phyloP scores from a whole-genome alignment of 208 protist species.

The Crithidia expoeki region DNA sequence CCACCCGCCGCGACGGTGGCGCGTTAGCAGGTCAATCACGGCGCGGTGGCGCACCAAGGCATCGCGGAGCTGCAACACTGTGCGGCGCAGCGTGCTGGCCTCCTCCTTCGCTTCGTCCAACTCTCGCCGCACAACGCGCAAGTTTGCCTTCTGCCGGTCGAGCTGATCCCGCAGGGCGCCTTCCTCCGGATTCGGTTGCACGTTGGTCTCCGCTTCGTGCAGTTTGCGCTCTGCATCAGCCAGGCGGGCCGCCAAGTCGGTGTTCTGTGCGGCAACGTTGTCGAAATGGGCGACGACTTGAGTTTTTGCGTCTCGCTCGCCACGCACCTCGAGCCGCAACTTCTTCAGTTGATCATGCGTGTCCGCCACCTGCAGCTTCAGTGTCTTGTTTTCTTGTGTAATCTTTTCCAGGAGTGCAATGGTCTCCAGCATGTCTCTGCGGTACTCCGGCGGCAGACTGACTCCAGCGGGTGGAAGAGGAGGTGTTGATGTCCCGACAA shows the following conservation, averaged over 20 bases:
- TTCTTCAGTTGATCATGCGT: neutral
- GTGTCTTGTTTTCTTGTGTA: constrained; percentile 31
- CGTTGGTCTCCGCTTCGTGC: constrained; percentile 8
- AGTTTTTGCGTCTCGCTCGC: constrained; percentile 22
- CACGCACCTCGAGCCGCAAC: constrained; percentile 1
- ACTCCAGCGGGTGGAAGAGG: neutral
- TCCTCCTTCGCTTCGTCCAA: constrained; percentile 39
- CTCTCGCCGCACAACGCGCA: constrained; percentile 45
- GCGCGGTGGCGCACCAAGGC: constrained; percentile 51
- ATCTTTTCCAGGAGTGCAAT: constrained; percentile 29
- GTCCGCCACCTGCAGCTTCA: constrained; percentile 8
- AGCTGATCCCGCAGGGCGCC: constrained; percentile 38
- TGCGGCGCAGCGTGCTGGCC: constrained; percentile 32
- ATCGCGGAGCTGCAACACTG: constrained; percentile 46
- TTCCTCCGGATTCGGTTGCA: constrained; percentile 34
- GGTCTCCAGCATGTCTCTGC: constrained; percentile 32
- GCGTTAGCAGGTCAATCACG: constrained; percentile 54
- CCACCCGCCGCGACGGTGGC: constrained; percentile 14
- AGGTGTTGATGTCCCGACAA: neutral
- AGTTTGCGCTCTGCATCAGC: constrained; percentile 21
- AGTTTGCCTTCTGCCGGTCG: constrained; percentile 36
- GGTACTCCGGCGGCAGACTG: constrained; percentile 13
- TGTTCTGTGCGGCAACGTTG: constrained; percentile 41
- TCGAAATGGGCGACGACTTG: constrained; percentile 43
- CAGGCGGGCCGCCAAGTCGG: constrained; percentile 28